Evolutionary conservation across 202 grass and related monocot genomes (phyloP).

Genomic region (Schoenoplectus tabernaemontani): DNA sequence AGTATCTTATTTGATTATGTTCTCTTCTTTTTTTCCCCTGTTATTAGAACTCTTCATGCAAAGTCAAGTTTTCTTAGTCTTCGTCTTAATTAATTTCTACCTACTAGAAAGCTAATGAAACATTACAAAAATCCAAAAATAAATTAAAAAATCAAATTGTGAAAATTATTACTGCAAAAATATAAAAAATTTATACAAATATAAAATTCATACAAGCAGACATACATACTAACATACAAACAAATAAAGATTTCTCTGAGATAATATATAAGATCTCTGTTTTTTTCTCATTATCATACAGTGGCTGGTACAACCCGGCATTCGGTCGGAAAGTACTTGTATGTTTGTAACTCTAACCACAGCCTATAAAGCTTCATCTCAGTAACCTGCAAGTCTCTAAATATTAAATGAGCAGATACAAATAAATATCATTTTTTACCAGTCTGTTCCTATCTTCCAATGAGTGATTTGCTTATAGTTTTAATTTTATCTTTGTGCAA

Average conservation of each 20-base stretch:
- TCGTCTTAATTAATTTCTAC: not conserved
- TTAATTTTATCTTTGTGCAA: too few species aligned
- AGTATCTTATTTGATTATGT: not conserved
- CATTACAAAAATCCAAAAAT: not conserved
- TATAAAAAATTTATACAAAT: not conserved
- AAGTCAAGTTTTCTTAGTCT: not conserved
- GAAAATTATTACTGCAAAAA: not conserved
- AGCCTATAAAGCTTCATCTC: too few species aligned
- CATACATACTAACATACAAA: not conserved
- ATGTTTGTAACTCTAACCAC: too few species aligned
- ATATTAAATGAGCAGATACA: too few species aligned
- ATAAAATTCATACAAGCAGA: not conserved
- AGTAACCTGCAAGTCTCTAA: too few species aligned
- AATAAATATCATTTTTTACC: too few species aligned
- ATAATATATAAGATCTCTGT: not conserved
- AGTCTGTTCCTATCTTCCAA: too few species aligned
- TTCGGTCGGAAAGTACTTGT: too few species aligned
- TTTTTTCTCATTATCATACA: not conserved
- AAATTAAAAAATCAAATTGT: not conserved
- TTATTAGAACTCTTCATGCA: not conserved
- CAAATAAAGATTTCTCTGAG: not conserved
- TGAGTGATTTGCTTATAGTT: too few species aligned
- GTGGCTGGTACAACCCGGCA: not conserved
- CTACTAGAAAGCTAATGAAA: slow-evolving; percentile 1
- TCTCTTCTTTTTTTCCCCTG: not conserved